Base-by-base conservation (phyloP, 1,284 basidiomycete genomes). In the Puccinia coronata region DNA sequence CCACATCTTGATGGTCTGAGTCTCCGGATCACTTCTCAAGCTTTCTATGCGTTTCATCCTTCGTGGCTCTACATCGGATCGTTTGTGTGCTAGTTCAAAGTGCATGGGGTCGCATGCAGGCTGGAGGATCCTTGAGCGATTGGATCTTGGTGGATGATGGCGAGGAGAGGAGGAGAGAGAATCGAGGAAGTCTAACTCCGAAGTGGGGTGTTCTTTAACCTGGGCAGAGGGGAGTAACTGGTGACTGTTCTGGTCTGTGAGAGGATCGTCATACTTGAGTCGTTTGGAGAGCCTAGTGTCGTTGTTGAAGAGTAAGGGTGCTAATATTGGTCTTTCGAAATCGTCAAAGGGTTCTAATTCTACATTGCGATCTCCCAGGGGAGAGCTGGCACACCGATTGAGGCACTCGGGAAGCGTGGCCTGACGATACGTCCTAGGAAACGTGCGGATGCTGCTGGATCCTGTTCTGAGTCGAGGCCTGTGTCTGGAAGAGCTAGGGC, bases 1-100 rank as follows among this genome's bases (percentile, higher is more conserved):
- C 73, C 73, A 76, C 57, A 76, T 61, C 59, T 34, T 61, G 41
- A 76, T 72, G 16, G 70, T 72, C 34, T 72, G 70, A 72, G 70
- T 55, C 34, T 51, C 43, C 6, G 43, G 70, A 55, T 72, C 9
- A 36, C 70, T 72, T 53, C 49, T 72, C 51, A 72, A 23, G 28
- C 49, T 72, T 55, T 72, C 47, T 12, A 72, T 53, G 11, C 43
- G 43, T 72, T 72, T 72, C 47, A 72, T 72, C 25, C n/a, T 72
- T n/a, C 31, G 43, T 34, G 70, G 43, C 16, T 47, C 70, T 9
- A 9, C 25, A 9, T 51, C 34, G 12, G 49, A 20, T 55, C 31
- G 18, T 55, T 55, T 51, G 34, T 51, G n/a, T n/a, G 34, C 49
- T 2, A 55, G n/a, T 72, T 72, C 70, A 34, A 36, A 72, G 25